A percentile compares a stretch with the other conserved stretches of the same genome.
Evolutionary conservation across 2,329 filamentous ascomycete genomes (phyloP).

Genomic region (Chaetomiaceae sp.): DNA sequence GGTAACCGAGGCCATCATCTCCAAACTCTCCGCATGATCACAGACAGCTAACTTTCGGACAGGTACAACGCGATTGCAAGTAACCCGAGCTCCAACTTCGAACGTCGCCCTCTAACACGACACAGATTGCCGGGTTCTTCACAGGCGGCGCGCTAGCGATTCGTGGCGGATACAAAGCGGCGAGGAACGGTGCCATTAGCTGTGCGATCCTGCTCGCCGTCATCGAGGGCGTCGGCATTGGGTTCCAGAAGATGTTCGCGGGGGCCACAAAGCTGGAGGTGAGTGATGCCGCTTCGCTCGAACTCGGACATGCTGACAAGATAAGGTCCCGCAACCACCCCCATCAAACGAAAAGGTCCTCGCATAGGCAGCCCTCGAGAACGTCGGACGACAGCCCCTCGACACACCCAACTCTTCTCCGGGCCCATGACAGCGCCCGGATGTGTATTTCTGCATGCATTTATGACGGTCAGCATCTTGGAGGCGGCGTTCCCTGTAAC

Average conservation of each 20-base stretch:
- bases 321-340: conserved; percentile 24
- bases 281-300: not conserved
- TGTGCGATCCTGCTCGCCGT: conserved; percentile 92
- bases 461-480: conserved; percentile 28
- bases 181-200: conserved; percentile 92
- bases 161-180: conserved; percentile 85
- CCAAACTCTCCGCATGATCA: too few relatives aligned
- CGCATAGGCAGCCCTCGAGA: conserved; percentile 16
- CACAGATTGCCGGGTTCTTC: conserved; percentile 81
- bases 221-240: conserved; percentile 96
- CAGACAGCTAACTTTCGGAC: not conserved
- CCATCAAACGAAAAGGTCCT: conserved; percentile 23
- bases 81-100: not conserved
- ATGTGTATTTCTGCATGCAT: conserved; percentile 28
- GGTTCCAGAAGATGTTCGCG: conserved; percentile 36
- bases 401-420: conserved; percentile 26
- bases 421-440: conserved; percentile 12
- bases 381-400: conserved; percentile 11
- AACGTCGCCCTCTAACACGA: not conserved
- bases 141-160: conserved; percentile 90
- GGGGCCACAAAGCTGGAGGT: conserved; percentile 28
- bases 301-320: conserved; percentile 4
- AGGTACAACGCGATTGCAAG: conserved; percentile 72
- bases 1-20: too few relatives aligned
- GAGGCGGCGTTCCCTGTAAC: conserved; percentile 29